A percentile compares a stretch with the other conserved stretches of the same genome.
phyloP scores from a whole-genome alignment of 1,284 basidiomycete genomes.

The Trametes hirsuta region DNA sequence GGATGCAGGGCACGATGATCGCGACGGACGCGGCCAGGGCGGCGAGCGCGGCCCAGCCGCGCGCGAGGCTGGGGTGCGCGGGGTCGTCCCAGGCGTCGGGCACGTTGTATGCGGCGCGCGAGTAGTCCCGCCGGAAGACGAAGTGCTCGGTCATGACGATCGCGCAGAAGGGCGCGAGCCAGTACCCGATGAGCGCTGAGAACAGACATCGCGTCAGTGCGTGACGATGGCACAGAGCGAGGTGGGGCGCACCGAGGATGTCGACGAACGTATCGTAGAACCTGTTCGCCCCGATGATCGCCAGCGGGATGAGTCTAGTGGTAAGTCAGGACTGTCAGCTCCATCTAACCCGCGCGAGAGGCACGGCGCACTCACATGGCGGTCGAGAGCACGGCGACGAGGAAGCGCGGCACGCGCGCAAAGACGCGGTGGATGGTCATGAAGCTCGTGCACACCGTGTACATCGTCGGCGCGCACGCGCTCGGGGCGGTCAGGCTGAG shows the following conservation, averaged over 20 bases:
- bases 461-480: conserved; percentile 74
- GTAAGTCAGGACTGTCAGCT: background rate
- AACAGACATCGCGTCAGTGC: background rate
- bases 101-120: conserved; percentile 37
- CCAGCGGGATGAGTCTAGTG: conserved; percentile 57
- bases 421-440: conserved; percentile 67
- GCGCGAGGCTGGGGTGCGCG: conserved; percentile 40
- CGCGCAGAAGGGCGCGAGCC: conserved; percentile 56
- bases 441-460: conserved; percentile 74
- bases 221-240: background rate
- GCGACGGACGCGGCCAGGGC: conserved; percentile 51
- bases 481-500: conserved; percentile 58
- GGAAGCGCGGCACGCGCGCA: conserved; percentile 67
- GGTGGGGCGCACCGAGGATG: conserved; percentile 47
- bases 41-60: conserved; percentile 50
- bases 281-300: conserved; percentile 58
- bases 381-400: conserved; percentile 70
- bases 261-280: conserved; percentile 63
- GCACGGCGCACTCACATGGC: conserved; percentile 53
- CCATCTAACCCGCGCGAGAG: background rate
- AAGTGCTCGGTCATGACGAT: conserved; percentile 62
- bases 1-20: conserved; percentile 59
- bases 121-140: conserved; percentile 49
- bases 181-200: conserved; percentile 59
- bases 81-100: conserved; percentile 46